Conservation (phyloP, 176 grass and related monocot species). For the Puccinellia tenuiflora region DNA sequence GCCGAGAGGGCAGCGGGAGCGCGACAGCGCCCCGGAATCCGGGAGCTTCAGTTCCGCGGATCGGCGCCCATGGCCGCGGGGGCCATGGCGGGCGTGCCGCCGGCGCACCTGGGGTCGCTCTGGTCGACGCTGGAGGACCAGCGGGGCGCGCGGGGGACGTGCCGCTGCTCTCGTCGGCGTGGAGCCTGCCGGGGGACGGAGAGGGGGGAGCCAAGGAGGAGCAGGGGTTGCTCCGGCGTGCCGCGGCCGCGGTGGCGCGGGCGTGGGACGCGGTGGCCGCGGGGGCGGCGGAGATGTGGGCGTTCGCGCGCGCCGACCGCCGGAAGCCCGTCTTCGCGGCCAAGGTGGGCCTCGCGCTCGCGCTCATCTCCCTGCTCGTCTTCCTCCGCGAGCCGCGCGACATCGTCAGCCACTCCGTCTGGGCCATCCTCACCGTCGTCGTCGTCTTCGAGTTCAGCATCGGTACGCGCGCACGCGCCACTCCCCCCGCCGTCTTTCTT, state of each 20-base stretch:
- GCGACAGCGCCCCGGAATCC: no score
- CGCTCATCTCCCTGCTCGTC: constrained; percentile 67
- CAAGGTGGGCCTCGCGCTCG: constrained; percentile 58
- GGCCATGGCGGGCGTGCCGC: no score
- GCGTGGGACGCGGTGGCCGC: not conserved
- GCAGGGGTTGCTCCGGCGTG: constrained; percentile 17
- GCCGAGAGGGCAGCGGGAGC: no score
- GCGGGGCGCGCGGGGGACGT: constrained; percentile 17
- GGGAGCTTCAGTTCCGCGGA: no score
- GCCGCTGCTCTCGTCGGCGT: constrained; percentile 31
- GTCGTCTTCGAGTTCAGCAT: constrained; percentile 90
- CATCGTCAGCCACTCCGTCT: constrained; percentile 78
- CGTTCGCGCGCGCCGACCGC: constrained; percentile 58
- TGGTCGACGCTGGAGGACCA: constrained; percentile 47
- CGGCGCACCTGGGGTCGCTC: no score
- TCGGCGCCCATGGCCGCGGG: no score
- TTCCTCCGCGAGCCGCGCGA: constrained; percentile 70
- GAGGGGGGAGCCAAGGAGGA: not conserved
- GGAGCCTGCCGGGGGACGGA: constrained; percentile 20
- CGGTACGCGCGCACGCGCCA: no score
- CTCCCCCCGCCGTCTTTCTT: no score
- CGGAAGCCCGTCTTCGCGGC: constrained; percentile 73
- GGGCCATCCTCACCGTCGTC: constrained; percentile 95
- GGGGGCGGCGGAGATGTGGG: constrained; percentile 29
- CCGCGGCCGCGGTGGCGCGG: not conserved